Evolutionary conservation across 805 yeast species (phyloP).

Genomic region (Metschnikowia picachoensis): DNA sequence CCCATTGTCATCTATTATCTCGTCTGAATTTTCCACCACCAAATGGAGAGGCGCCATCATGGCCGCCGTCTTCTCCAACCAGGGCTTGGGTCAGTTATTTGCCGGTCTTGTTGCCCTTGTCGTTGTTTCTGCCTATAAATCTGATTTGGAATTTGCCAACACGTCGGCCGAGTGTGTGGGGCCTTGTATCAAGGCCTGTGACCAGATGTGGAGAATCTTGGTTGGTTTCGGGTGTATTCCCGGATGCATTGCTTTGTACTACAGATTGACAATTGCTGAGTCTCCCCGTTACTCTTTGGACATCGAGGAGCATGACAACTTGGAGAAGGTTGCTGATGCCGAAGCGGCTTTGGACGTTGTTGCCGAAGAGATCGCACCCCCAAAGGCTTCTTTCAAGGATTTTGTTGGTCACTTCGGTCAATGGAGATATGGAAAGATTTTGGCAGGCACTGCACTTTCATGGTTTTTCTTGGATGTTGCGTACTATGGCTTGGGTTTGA

Average conservation of each 20-base stretch:
- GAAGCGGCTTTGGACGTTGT: slow-evolving; percentile 39
- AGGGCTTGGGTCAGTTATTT: slow-evolving; percentile 91
- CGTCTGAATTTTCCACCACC: slow-evolving; percentile 89
- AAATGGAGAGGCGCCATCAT: slow-evolving; percentile 98
- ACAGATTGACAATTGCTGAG: slow-evolving; percentile 91
- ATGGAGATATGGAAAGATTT: slow-evolving; percentile 83
- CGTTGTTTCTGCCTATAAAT: slow-evolving; percentile 73
- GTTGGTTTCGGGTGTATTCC: slow-evolving; percentile 91
- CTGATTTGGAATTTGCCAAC: slow-evolving; percentile 49
- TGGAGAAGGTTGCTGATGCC: slow-evolving; percentile 50
- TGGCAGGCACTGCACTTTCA: slow-evolving; percentile 85
- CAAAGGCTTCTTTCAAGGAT: slow-evolving; percentile 78
- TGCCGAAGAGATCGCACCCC: slow-evolving; percentile 48
- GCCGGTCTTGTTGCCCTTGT: slow-evolving; percentile 83
- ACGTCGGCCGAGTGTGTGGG: slow-evolving; percentile 58
- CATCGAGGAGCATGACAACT: slow-evolving; percentile 56
- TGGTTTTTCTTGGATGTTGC: slow-evolving; percentile 93
- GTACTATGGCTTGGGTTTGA: slow-evolving; percentile 82
- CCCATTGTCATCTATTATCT: slow-evolving; percentile 88
- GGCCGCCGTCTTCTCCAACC: slow-evolving; percentile 96
- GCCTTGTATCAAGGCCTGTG: slow-evolving; percentile 72
- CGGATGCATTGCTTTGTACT: slow-evolving; percentile 78
- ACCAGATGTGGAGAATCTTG: slow-evolving; percentile 92
- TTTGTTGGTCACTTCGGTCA: slow-evolving; percentile 70
- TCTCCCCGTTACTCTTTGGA: slow-evolving; percentile 90